Percentiles rank a stretch among this genome's conserved stretches.
phyloP scores from a whole-genome alignment of 164 flowering plant genomes.

The Chimonanthus praecox region DNA sequence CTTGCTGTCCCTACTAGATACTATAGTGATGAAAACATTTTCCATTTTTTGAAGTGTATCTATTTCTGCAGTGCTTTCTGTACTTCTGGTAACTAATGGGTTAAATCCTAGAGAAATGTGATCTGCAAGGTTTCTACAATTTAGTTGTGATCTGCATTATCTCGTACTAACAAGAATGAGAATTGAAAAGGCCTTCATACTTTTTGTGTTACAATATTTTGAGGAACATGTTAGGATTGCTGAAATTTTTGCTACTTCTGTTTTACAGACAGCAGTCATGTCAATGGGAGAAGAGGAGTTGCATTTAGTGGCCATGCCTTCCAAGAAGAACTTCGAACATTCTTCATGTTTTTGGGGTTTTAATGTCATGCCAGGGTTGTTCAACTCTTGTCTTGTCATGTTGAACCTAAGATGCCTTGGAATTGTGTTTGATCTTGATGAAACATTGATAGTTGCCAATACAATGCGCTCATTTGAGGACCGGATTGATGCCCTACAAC shows the following conservation, averaged over 20 bases:
- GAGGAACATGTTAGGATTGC: not conserved
- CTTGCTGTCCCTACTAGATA: too few species aligned
- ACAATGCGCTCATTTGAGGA: constrained; percentile 99
- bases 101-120: too few species aligned
- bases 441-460: constrained; percentile 94
- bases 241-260: not conserved
- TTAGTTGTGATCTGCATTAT: too few species aligned
- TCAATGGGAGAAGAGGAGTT: constrained; percentile 73
- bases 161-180: not conserved
- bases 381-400: constrained; percentile 84
- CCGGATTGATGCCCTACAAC: constrained; percentile 82
- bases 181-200: not conserved
- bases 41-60: too few species aligned
- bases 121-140: too few species aligned
- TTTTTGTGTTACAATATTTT: not conserved
- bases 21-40: too few species aligned
- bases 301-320: constrained; percentile 92
- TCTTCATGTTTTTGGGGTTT: constrained; percentile 94
- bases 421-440: constrained; percentile 98
- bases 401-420: constrained; percentile 97
- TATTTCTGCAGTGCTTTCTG: too few species aligned
- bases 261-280: constrained; percentile 82
- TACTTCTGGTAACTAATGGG: too few species aligned
- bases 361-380: constrained; percentile 58
- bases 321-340: constrained; percentile 42